A percentile compares a stretch with the other conserved stretches of the same genome.
Conservation (phyloP, 1,284 basidiomycete species). For the Cutaneotrichosporon mucoides region DNA sequence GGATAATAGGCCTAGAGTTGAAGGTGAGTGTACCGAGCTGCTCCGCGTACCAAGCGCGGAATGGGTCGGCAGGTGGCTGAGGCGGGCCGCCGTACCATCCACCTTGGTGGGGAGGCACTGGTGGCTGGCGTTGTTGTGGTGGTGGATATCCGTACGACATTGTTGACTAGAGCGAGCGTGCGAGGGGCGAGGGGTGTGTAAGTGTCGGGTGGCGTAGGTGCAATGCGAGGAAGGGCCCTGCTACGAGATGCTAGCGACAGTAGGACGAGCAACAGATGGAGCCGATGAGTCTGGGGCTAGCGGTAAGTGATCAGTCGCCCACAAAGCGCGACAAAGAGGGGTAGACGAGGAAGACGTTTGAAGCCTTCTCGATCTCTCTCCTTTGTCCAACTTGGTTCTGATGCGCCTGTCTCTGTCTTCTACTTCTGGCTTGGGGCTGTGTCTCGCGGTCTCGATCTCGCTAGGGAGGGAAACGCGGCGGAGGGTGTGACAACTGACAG, state of each 20-base stretch:
- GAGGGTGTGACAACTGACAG: conserved; percentile 4
- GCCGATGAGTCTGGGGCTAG: conserved; percentile 7
- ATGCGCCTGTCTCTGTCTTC: background rate
- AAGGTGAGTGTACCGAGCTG: conserved; percentile 81
- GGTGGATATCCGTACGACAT: conserved; percentile 10
- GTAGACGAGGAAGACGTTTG: no score
- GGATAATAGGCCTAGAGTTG: conserved; percentile 95
- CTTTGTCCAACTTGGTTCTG: background rate
- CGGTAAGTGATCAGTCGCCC: conserved; percentile 13
- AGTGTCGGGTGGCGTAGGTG: background rate
- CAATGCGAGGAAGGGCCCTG: background rate
- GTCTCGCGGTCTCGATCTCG: background rate
- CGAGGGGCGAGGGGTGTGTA: no score
- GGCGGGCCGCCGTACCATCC: conserved; percentile 6
- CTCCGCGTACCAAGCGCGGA: conserved; percentile 59
- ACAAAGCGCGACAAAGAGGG: conserved; percentile 1
- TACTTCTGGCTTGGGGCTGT: background rate
- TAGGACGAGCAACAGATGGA: background rate
- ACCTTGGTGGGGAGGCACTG: background rate
- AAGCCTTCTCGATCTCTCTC: background rate
- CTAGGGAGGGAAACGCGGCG: no score
- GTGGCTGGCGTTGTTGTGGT: background rate
- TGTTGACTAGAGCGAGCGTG: background rate
- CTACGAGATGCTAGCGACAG: background rate
- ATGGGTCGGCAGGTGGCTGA: conserved; percentile 32